Conservation (phyloP, 1,139 yeast species). For the Kodamaea ohmeri region DNA sequence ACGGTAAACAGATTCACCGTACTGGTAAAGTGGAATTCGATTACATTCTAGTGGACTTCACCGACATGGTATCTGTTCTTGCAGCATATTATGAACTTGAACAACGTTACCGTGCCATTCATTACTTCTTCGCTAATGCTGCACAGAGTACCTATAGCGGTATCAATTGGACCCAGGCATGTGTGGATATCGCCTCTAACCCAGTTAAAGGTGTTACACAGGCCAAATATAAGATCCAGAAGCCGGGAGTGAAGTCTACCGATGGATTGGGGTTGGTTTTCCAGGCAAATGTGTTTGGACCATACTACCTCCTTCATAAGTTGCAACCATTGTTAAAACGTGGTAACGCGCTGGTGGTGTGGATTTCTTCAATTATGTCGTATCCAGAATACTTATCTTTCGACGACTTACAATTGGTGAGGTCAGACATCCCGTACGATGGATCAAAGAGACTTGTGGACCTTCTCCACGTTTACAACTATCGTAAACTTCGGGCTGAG, state of each 20-base stretch:
- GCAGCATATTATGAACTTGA: constrained; percentile 70
- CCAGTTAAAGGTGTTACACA: constrained; percentile 83
- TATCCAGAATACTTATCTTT: constrained; percentile 66
- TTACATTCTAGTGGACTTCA: constrained; percentile 79
- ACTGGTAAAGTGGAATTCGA: constrained; percentile 73
- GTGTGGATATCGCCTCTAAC: constrained; percentile 55
- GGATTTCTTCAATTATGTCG: constrained; percentile 85
- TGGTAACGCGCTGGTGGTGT: constrained; percentile 67
- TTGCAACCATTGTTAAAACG: constrained; percentile 49
- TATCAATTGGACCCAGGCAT: constrained; percentile 79
- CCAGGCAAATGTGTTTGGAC: constrained; percentile 95
- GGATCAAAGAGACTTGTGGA: constrained; percentile 91
- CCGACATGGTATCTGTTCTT: constrained; percentile 84
- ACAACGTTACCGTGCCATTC: constrained; percentile 61
- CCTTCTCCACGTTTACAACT: constrained; percentile 72
- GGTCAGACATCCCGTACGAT: constrained; percentile 73
- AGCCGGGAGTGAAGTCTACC: constrained; percentile 65
- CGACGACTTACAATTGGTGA: constrained; percentile 69
- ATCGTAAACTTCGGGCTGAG: constrained; percentile 41
- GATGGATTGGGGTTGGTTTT: constrained; percentile 83
- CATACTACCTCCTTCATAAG: constrained; percentile 74
- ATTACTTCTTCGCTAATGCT: constrained; percentile 81
- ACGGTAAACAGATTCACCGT: constrained; percentile 39
- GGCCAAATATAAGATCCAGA: constrained; percentile 80
- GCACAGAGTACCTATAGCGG: constrained; percentile 88